A percentile compares a stretch with the other conserved stretches of the same genome.
phyloP scores from a whole-genome alignment of 164 flowering plant genomes.

The Umbilicus rupestris region DNA sequence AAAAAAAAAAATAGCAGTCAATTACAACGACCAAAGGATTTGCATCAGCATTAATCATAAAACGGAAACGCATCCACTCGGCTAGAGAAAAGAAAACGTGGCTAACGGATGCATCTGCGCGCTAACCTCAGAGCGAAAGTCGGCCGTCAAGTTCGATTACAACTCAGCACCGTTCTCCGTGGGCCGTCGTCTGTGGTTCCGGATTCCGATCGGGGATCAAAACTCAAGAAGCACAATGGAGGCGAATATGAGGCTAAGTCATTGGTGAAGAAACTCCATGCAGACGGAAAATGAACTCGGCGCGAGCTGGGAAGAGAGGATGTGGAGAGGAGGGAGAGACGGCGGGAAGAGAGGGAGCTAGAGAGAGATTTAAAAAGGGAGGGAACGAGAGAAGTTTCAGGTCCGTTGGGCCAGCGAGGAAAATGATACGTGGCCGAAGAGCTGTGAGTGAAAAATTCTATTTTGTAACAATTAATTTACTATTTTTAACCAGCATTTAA shows the following conservation, averaged over 20 bases:
- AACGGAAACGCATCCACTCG: not conserved
- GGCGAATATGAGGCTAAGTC: not conserved
- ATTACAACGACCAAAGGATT: not conserved
- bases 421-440: not conserved
- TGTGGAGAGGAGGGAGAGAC: not conserved
- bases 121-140: not conserved
- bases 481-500: too few species aligned
- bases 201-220: not conserved
- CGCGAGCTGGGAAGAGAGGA: not conserved
- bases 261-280: not conserved
- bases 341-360: not conserved
- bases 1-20: not conserved
- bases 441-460: too few species aligned
- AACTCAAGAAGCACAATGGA: not conserved
- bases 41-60: not conserved
- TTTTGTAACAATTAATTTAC: too few species aligned
- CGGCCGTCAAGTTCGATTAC: too few species aligned
- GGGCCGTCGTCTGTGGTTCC: too few species aligned
- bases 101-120: not conserved
- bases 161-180: too few species aligned
- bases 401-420: not conserved
- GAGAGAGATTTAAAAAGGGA: not conserved
- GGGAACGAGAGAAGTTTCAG: not conserved
- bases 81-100: too few species aligned
- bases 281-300: not conserved